These are phyloP conservation scores for Aspergillus puulaauensis DNA, from an alignment of 2,329 filamentous ascomycete species.

Conservation along the genomic window DNA sequence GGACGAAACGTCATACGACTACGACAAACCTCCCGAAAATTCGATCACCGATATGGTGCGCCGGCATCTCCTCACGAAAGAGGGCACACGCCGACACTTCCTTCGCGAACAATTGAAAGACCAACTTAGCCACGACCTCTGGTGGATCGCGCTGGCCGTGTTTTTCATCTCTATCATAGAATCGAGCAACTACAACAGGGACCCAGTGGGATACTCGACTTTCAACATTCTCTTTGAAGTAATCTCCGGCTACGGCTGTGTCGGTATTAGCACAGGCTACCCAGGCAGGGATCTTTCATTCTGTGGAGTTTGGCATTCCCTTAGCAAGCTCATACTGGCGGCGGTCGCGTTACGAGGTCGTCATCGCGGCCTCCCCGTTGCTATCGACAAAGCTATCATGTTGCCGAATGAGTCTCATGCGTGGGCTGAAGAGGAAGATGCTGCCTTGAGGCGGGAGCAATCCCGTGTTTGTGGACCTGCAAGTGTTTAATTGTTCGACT, in stretches of 20 bases:
- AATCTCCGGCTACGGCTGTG: constrained; percentile 57
- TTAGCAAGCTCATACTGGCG: constrained; percentile 59
- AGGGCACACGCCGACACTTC: constrained; percentile 48
- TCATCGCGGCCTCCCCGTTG: constrained; percentile 58
- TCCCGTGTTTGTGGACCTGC: constrained; percentile 17
- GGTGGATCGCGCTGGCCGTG: constrained; percentile 63
- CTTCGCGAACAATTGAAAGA: constrained; percentile 60
- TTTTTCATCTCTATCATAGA: constrained; percentile 63
- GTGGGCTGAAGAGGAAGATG: constrained; percentile 45
- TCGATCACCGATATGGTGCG: constrained; percentile 27
- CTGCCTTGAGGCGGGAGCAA: constrained; percentile 31
- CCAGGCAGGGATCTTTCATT: constrained; percentile 57
- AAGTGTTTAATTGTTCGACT: background rate
- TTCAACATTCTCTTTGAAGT: constrained; percentile 57
- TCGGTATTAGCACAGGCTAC: constrained; percentile 60
- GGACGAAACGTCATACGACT: constrained; percentile 25
- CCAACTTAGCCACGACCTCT: constrained; percentile 66
- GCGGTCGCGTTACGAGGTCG: constrained; percentile 58
- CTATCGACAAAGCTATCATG: constrained; percentile 54
- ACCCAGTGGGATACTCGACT: constrained; percentile 55
- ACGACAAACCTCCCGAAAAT: constrained; percentile 20
- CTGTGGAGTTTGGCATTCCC: constrained; percentile 53
- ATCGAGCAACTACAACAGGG: constrained; percentile 52
- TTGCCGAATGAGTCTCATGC: constrained; percentile 40
- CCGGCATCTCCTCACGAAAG: constrained; percentile 23